phyloP scores from a whole-genome alignment of 371 early-diverging fungal genomes.

The Syncephalis plumigaleata region DNA sequence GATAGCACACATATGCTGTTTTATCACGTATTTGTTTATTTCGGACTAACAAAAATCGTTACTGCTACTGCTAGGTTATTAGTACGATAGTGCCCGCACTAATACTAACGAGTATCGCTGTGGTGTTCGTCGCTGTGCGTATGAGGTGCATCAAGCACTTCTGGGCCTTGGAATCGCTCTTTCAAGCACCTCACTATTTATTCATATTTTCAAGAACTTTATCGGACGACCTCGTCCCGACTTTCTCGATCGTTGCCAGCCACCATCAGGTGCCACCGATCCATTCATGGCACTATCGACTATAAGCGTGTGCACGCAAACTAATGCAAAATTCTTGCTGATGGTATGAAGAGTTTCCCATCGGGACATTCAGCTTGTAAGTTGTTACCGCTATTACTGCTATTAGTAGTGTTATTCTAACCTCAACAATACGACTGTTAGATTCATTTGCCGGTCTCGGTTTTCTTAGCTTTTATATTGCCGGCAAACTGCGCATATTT shows the following conservation, averaged over 20 bases:
- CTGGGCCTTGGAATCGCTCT: background rate
- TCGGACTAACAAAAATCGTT: background rate
- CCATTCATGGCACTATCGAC: constrained; percentile 32
- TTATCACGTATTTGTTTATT: background rate
- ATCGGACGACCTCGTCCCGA: constrained; percentile 78
- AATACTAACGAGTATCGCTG: background rate
- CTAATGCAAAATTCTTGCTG: constrained; percentile 26
- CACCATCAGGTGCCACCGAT: constrained; percentile 17
- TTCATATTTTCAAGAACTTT: constrained; percentile 3
- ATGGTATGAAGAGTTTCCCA: constrained; percentile 83
- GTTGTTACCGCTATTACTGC: background rate
- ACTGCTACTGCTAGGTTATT: background rate
- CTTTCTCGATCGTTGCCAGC: constrained; percentile 72
- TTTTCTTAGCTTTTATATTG: constrained; percentile 46
- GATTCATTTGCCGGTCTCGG: constrained; percentile 59
- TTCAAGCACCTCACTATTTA: background rate
- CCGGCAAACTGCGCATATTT: constrained; percentile 49
- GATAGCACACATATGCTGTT: no score
- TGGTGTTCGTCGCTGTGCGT: background rate
- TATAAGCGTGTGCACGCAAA: constrained; percentile 35
- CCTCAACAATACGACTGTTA: no score
- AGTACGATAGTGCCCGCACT: background rate
- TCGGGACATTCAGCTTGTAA: constrained; percentile 76
- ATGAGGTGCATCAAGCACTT: background rate
- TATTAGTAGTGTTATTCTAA: no score